These are phyloP conservation scores for Helicostylum pulchrum DNA, from an alignment of 192 early-diverging fungal species.

Conservation along the genomic window DNA sequence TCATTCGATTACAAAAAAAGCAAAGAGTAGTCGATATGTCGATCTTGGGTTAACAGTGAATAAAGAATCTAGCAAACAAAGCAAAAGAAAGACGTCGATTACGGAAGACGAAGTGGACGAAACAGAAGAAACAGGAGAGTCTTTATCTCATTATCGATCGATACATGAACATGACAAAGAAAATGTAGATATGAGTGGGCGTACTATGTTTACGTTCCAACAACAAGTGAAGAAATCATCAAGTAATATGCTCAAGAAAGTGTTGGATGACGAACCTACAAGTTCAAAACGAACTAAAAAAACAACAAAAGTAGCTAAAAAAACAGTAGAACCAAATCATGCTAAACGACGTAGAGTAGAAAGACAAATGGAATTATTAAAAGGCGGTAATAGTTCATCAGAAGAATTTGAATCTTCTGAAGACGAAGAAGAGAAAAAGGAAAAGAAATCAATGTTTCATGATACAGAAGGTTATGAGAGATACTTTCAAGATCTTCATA, in stretches of 20 bases:
- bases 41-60: constrained; percentile 14
- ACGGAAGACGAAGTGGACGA: constrained; percentile 1
- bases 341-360: background rate
- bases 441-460: constrained; percentile 20
- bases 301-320: background rate
- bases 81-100: background rate
- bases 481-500: constrained; percentile 76
- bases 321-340: background rate
- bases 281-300: background rate
- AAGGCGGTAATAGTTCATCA: constrained; percentile 36
- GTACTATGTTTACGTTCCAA: constrained; percentile 12
- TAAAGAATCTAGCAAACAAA: background rate
- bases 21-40: background rate
- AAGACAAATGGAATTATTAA: constrained; percentile 8
- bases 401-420: constrained; percentile 35
- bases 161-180: constrained; percentile 10
- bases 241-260: constrained; percentile 21
- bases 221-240: background rate
- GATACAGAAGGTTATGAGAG: constrained; percentile 56
- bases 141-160: background rate
- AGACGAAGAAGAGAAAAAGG: constrained; percentile 33
- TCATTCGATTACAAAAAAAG: constrained; percentile 3
- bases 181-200: constrained; percentile 17
- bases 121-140: background rate
- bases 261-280: background rate